Base-by-base conservation (phyloP, 345 rosid genomes). In the Rhodamnia argentea region DNA sequence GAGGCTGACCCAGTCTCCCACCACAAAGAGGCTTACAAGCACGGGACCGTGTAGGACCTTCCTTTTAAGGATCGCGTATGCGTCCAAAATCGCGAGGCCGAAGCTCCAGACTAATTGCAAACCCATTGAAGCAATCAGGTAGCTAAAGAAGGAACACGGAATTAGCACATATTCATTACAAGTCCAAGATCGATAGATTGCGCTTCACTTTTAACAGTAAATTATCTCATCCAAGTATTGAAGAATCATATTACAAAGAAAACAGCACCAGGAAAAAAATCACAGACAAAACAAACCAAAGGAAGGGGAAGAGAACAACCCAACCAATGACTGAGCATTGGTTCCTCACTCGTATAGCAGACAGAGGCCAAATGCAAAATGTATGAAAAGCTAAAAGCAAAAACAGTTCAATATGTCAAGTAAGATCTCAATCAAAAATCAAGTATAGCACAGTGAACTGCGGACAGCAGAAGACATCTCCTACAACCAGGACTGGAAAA, bases 71-170 rank as follows among this genome's bases (percentile, higher is more conserved):
- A 95, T 88, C 4, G 98, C 94, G 54, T 90, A 92, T 24, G 90
- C 91, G 87, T 94, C 98, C 20, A 96, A 84, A 64, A 87, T 51
- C 7, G 96, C 96, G 27, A 96, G 98, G 62, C 95, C 94, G 16
- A 88, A 92, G 93, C 98, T 95, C 99, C 99, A 96, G 84, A 93
- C 86, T 13, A 92, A 83, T 93, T 95, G 98, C 87, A 96, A 88
- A 87, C 98, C 96, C 99, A 96, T 96, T 75, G 98, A 94, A 87
- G 98, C 97, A 78, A 95, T 92, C 85, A 95, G 89, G 86, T 90
- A 95, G 92, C 99, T 96, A 92, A 27, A 83, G 47, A 84, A 40
- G 54, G 37, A 51, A 40, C 55, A 22, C 18, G 0, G 18, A 62
- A 83, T 83, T 29, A 60, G 55, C 59, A 84, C 56, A 84, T 84